These are phyloP conservation scores for Linderniella brevidens DNA, from an alignment of 257 asterid genomes.

Conservation along the genomic window DNA sequence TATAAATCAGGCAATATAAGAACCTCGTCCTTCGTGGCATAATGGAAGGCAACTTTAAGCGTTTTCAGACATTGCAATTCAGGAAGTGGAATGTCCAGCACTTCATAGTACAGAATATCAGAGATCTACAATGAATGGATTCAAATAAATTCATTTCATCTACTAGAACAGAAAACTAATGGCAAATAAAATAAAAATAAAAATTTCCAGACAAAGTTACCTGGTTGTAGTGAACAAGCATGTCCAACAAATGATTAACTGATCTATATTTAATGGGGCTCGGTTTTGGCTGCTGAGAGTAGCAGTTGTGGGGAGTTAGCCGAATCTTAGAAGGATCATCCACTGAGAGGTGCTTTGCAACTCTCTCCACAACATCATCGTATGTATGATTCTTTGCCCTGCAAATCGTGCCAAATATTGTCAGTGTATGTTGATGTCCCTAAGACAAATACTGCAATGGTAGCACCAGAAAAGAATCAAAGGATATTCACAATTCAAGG, in stretches of 20 bases:
- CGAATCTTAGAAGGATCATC: conserved; percentile 87
- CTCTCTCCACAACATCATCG: conserved; percentile 86
- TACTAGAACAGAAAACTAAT: background rate
- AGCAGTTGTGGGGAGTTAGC: conserved; percentile 95
- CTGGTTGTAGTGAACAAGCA: conserved; percentile 99
- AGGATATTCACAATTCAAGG: conserved; percentile 71
- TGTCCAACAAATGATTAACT: conserved; percentile 71
- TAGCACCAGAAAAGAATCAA: no score
- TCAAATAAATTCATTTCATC: background rate
- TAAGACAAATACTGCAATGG: no score
- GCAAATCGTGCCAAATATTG: conserved; percentile 15
- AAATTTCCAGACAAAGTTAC: conserved; percentile 13
- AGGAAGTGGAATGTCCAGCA: conserved; percentile 95
- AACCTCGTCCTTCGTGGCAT: conserved; percentile 92
- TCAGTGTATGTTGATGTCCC: background rate
- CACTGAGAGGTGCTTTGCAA: conserved; percentile 65
- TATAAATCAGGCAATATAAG: background rate
- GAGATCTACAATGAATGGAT: conserved; percentile 36
- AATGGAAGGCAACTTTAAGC: conserved; percentile 92
- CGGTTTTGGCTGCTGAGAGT: conserved; percentile 96
- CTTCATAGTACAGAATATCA: conserved; percentile 88
- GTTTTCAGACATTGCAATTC: conserved; percentile 89
- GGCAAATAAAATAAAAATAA: background rate
- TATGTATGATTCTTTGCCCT: conserved; percentile 87
- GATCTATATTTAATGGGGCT: conserved; percentile 71